Evolutionary conservation across 495 filamentous ascomycete genomes (phyloP).

Genomic region (Aspergillus incahuasiensis): DNA sequence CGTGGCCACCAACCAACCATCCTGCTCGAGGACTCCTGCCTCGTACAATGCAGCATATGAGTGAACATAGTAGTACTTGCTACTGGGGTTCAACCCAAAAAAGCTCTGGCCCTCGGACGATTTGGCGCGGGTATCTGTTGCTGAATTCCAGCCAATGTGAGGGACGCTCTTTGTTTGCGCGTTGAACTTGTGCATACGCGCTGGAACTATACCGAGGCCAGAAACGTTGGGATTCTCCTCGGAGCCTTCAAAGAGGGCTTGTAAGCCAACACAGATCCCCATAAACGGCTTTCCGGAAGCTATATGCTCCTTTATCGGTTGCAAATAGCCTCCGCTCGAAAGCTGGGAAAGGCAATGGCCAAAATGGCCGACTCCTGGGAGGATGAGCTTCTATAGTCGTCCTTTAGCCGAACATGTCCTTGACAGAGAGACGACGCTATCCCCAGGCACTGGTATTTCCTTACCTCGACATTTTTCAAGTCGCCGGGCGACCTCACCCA

Average conservation of each 20-base stretch:
- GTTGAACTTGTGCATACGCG: conserved; percentile 68
- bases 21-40: conserved; percentile 62
- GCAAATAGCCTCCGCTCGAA: conserved; percentile 69
- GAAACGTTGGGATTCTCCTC: conserved; percentile 64
- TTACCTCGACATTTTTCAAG: conserved; percentile 76
- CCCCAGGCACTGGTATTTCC: conserved; percentile 7
- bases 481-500: conserved; percentile 86
- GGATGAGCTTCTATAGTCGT: conserved; percentile 66
- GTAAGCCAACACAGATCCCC: conserved; percentile 94
- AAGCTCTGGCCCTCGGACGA: conserved; percentile 49
- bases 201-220: conserved; percentile 72
- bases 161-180: conserved; percentile 80
- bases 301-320: conserved; percentile 75
- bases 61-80: conserved; percentile 99
- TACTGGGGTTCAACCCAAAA: conserved; percentile 69
- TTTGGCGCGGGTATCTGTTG: conserved; percentile 49
- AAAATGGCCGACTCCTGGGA: conserved; percentile 96
- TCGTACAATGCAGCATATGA: conserved; percentile 81
- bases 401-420: background rate
- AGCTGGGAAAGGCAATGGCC: conserved; percentile 90
- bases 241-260: conserved; percentile 83
- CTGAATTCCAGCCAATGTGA: conserved; percentile 97
- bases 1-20: conserved; percentile 85
- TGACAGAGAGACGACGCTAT: background rate
- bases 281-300: conserved; percentile 89